phyloP scores from a whole-genome alignment of 306 rosid genomes.

The Amphicarpaea edgeworthii region DNA sequence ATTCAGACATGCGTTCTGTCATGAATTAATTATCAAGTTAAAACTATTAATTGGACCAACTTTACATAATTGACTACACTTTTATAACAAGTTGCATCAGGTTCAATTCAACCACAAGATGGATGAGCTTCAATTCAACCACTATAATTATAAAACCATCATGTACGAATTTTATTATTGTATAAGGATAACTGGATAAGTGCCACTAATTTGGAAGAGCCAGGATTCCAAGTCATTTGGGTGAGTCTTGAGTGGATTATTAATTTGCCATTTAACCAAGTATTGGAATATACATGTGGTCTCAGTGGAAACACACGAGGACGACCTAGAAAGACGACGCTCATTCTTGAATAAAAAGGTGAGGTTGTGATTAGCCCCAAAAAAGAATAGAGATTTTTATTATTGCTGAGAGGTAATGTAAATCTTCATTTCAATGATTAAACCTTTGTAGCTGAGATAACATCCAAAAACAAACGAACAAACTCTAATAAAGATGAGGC shows the following conservation, averaged over 20 bases:
- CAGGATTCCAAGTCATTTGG: not conserved
- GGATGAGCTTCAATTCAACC: not conserved
- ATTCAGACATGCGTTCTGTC: too few relatives aligned
- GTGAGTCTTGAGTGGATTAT: constrained; percentile 33
- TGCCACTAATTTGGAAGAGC: constrained; percentile 33
- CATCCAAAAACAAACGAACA: not conserved
- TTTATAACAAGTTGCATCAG: not conserved
- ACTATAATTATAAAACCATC: constrained; percentile 19
- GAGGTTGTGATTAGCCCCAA: not conserved
- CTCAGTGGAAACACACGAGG: not conserved
- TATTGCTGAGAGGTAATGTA: not conserved
- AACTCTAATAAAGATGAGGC: not conserved
- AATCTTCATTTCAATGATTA: not conserved
- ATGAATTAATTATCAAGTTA: not conserved
- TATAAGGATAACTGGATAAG: not conserved
- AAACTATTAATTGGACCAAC: not conserved
- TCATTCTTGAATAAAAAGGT: not conserved
- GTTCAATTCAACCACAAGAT: not conserved
- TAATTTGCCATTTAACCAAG: constrained; percentile 12
- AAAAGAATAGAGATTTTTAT: not conserved
- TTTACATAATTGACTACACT: not conserved
- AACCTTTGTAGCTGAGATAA: not conserved
- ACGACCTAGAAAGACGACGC: not conserved
- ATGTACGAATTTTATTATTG: not conserved
- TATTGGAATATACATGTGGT: not conserved